Percentiles rank a stretch among this genome's conserved stretches.
phyloP scores from a whole-genome alignment of 768 basidiomycete genomes.

The Phanerochaete carnosa region DNA sequence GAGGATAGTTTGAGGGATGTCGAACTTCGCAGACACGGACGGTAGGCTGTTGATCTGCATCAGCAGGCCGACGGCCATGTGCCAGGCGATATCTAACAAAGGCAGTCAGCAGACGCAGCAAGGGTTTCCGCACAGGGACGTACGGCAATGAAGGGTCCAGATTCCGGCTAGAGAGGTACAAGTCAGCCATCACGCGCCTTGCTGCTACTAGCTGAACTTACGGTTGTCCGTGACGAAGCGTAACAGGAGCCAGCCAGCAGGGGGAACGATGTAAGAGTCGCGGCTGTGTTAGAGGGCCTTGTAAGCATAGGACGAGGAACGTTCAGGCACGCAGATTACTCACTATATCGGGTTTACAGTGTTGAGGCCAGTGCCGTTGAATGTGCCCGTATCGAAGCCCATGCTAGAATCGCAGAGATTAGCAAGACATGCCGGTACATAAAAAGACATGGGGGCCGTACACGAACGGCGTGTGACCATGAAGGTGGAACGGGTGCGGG shows the following conservation, averaged over 20 bases:
- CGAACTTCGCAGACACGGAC: constrained; percentile 29
- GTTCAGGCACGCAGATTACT: not conserved
- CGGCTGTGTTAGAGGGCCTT: constrained; percentile 21
- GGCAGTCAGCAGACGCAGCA: not conserved
- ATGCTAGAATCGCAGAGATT: constrained; percentile 31
- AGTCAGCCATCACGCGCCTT: not conserved
- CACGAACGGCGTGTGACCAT: constrained; percentile 28
- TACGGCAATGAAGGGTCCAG: constrained; percentile 41
- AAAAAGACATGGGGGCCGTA: not conserved
- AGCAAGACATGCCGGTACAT: not conserved
- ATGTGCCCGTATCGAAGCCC: constrained; percentile 32
- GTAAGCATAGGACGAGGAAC: not conserved
- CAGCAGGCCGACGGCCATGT: constrained; percentile 33
- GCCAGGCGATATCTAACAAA: no score
- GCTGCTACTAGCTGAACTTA: not conserved
- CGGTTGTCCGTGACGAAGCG: constrained; percentile 41
- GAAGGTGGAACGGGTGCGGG: constrained; percentile 36
- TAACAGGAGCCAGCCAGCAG: constrained; percentile 30
- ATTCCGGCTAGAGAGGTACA: constrained; percentile 25
- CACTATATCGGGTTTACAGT: constrained; percentile 33
- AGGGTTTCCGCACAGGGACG: constrained; percentile 1
- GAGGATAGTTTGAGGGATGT: constrained; percentile 31
- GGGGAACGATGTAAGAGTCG: constrained; percentile 40
- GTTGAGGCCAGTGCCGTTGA: constrained; percentile 27
- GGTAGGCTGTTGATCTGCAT: constrained; percentile 40